These are phyloP conservation scores for Plenodomus biglobosus DNA, from an alignment of 2,329 filamentous ascomycete genomes.

Conservation along the genomic window DNA sequence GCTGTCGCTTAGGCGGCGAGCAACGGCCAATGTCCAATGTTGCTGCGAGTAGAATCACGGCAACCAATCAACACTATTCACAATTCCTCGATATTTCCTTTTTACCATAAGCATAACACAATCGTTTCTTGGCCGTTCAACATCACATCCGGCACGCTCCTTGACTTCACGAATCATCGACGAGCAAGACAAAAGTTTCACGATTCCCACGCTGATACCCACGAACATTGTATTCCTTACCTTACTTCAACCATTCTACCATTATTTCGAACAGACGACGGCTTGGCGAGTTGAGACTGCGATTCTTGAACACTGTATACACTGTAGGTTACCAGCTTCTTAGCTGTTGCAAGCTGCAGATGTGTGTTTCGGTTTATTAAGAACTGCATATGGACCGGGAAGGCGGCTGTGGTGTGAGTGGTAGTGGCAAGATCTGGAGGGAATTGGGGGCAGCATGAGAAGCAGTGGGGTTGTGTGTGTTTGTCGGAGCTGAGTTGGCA, in stretches of 20 bases:
- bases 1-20: slow-evolving; percentile 38
- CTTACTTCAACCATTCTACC: slow-evolving; percentile 41
- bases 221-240: slow-evolving; percentile 45
- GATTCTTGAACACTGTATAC: slow-evolving; percentile 20
- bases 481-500: slow-evolving; percentile 35
- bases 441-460: slow-evolving; percentile 26
- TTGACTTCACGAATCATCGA: slow-evolving; percentile 43
- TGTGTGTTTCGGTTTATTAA: slow-evolving; percentile 6
- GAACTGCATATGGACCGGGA: slow-evolving; percentile 29
- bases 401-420: slow-evolving; percentile 39
- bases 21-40: slow-evolving; percentile 1
- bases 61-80: slow-evolving; percentile 9
- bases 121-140: slow-evolving; percentile 38
- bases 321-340: slow-evolving; percentile 9
- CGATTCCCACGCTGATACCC: slow-evolving; percentile 50
- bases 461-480: slow-evolving; percentile 22
- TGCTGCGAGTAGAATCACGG: slow-evolving; percentile 24
- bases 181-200: slow-evolving; percentile 42
- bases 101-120: slow-evolving; percentile 12
- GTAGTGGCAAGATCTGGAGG: slow-evolving; percentile 29
- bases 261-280: slow-evolving; percentile 40
- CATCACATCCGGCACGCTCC: slow-evolving; percentile 38
- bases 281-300: slow-evolving; percentile 40
- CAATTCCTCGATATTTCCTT: slow-evolving; percentile 15
- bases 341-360: background rate